Evolutionary conservation across 805 yeast species (phyloP).

Genomic region (Nakazawaea siamensis): DNA sequence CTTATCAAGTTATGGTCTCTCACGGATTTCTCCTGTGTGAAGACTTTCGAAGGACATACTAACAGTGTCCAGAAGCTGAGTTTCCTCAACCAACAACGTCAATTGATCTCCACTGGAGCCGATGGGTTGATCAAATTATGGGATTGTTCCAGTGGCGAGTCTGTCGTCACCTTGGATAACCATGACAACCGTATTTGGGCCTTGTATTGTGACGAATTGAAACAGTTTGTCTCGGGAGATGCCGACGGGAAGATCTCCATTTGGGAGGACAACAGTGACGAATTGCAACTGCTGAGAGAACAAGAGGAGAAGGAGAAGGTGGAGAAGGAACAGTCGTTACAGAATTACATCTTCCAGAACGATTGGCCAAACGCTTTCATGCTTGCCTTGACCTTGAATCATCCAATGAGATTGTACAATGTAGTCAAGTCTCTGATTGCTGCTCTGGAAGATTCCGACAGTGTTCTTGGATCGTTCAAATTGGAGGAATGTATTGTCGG

Average conservation of each 20-base stretch:
- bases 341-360: slow-evolving; percentile 59
- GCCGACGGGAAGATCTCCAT: slow-evolving; percentile 89
- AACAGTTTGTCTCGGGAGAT: slow-evolving; percentile 74
- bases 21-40: slow-evolving; percentile 62
- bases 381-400: slow-evolving; percentile 79
- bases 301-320: slow-evolving; percentile 47
- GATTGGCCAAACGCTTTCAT: slow-evolving; percentile 89
- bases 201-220: slow-evolving; percentile 59
- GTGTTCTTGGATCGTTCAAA: slow-evolving; percentile 44
- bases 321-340: slow-evolving; percentile 84
- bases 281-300: slow-evolving; percentile 46
- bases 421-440: slow-evolving; percentile 59
- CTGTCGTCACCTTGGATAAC: slow-evolving; percentile 75
- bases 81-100: slow-evolving; percentile 60
- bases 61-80: slow-evolving; percentile 82
- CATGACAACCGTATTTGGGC: slow-evolving; percentile 97
- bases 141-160: slow-evolving; percentile 72
- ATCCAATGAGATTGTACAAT: slow-evolving; percentile 80
- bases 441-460: slow-evolving; percentile 38
- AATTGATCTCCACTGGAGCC: slow-evolving; percentile 77
- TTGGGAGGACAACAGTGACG: slow-evolving; percentile 87
- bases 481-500: slow-evolving; percentile 57
- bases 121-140: slow-evolving; percentile 92
- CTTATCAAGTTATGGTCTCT: slow-evolving; percentile 86
- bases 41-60: slow-evolving; percentile 90